These are phyloP conservation scores for Lepidium africanum DNA, from an alignment of 345 rosid species.

Conservation along the genomic window DNA sequence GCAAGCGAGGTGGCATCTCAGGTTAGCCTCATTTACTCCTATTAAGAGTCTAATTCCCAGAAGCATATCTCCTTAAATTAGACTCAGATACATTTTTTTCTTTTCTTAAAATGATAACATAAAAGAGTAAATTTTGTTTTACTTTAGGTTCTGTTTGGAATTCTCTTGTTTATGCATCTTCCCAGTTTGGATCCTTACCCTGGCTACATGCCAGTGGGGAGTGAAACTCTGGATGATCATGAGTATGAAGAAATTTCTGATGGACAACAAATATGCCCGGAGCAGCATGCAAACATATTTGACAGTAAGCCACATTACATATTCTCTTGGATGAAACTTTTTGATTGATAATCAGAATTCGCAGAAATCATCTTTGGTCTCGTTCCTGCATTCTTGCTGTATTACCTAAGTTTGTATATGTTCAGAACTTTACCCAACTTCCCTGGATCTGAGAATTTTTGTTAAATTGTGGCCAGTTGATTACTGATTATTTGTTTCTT, in stretches of 20 bases:
- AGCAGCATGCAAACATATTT: slow-evolving; percentile 61
- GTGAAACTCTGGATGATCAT: slow-evolving; percentile 53
- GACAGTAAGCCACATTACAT: slow-evolving; percentile 49
- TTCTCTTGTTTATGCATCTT: slow-evolving; percentile 62
- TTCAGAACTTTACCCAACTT: not conserved
- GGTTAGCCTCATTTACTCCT: slow-evolving; percentile 47
- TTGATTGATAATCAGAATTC: not conserved
- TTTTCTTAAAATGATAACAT: not conserved
- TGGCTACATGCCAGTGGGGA: slow-evolving; percentile 64
- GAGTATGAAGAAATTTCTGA: slow-evolving; percentile 90
- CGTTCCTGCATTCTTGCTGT: not conserved
- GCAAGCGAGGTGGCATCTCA: slow-evolving; percentile 74
- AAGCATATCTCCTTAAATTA: not conserved
- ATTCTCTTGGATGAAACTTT: not conserved
- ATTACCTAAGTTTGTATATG: not conserved
- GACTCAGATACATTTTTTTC: not conserved
- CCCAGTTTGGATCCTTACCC: slow-evolving; percentile 90
- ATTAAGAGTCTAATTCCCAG: not conserved
- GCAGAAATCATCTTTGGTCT: not conserved
- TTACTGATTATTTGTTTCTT: not conserved
- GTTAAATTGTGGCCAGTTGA: not conserved
- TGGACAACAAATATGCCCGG: slow-evolving; percentile 83
- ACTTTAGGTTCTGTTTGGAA: slow-evolving; percentile 72
- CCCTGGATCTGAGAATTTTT: not conserved
- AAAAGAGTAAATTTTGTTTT: slow-evolving; percentile 13